Evolutionary conservation across 2,329 filamentous ascomycete genomes (phyloP).

Genomic region (Diaporthe ilicicola): DNA sequence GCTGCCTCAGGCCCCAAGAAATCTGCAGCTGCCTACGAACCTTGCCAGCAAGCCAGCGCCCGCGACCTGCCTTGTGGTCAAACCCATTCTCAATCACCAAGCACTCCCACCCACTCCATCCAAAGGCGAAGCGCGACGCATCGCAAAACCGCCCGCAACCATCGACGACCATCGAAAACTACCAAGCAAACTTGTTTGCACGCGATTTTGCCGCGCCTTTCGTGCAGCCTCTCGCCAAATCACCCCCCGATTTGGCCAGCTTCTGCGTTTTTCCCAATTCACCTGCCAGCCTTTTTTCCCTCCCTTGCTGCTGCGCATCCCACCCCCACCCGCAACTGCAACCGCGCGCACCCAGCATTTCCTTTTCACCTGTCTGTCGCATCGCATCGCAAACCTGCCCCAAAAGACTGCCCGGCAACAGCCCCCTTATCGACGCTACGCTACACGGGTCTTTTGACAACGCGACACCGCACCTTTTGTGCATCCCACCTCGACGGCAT

Average conservation of each 20-base stretch:
- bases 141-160: conserved; percentile 66
- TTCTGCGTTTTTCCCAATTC: conserved; percentile 51
- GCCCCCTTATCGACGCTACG: background rate
- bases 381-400: conserved; percentile 30
- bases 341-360: conserved; percentile 4
- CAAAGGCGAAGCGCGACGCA: conserved; percentile 57
- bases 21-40: conserved; percentile 45
- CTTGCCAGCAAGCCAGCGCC: conserved; percentile 47
- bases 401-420: conserved; percentile 4
- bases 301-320: conserved; percentile 20
- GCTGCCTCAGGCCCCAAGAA: conserved; percentile 38
- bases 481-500: conserved; percentile 16
- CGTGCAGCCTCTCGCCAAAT: conserved; percentile 51
- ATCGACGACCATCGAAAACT: conserved; percentile 66
- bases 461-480: conserved; percentile 21
- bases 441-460: background rate
- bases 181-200: conserved; percentile 61
- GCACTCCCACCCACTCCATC: conserved; percentile 47
- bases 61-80: conserved; percentile 49
- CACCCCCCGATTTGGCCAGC: conserved; percentile 46
- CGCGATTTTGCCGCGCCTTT: conserved; percentile 61
- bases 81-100: conserved; percentile 51
- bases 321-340: conserved; percentile 29
- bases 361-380: background rate
- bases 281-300: conserved; percentile 26